These are phyloP conservation scores for Aphanomyces cochlioides DNA, from an alignment of 352 stramenopile genomes.

Conservation along the genomic window DNA sequence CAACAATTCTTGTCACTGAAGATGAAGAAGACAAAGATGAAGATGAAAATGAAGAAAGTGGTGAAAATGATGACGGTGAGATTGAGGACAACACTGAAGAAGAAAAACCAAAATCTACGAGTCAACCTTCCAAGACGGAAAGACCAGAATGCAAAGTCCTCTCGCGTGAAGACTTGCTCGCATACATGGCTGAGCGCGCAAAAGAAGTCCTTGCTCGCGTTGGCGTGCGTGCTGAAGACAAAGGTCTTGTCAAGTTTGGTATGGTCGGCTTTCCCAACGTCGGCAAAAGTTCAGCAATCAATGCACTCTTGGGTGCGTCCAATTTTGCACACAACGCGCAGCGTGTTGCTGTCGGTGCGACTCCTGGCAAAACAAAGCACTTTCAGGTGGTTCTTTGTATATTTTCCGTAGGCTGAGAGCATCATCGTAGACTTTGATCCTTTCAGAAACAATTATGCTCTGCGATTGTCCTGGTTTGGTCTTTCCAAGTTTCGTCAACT, in stretches of 20 bases:
- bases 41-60: slow-evolving; percentile 30
- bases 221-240: slow-evolving; percentile 71
- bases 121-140: slow-evolving; percentile 10
- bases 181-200: slow-evolving; percentile 59
- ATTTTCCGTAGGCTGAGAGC: neutral
- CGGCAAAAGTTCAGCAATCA: slow-evolving; percentile 99
- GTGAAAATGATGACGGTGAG: slow-evolving; percentile 37
- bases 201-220: slow-evolving; percentile 51
- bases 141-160: slow-evolving; percentile 56
- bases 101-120: slow-evolving; percentile 32
- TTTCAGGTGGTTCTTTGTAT: slow-evolving; percentile 85
- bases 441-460: slow-evolving; percentile 97
- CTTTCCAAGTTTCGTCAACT: slow-evolving; percentile 99
- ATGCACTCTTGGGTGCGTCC: slow-evolving; percentile 95
- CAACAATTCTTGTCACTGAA: slow-evolving; percentile 8
- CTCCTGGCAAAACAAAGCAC: slow-evolving; percentile 99
- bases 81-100: slow-evolving; percentile 33
- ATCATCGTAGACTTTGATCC: slow-evolving; percentile 85
- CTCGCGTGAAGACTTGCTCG: slow-evolving; percentile 70
- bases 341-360: slow-evolving; percentile 95
- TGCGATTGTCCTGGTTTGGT: slow-evolving; percentile 99
- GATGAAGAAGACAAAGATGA: slow-evolving; percentile 37
- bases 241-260: slow-evolving; percentile 88
- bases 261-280: slow-evolving; percentile 99
- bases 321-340: slow-evolving; percentile 93